Evolutionary conservation across 805 yeast genomes (phyloP), one percentile per base, ranked within the genome.

Genomic region (Candida lessepsii): DNA sequence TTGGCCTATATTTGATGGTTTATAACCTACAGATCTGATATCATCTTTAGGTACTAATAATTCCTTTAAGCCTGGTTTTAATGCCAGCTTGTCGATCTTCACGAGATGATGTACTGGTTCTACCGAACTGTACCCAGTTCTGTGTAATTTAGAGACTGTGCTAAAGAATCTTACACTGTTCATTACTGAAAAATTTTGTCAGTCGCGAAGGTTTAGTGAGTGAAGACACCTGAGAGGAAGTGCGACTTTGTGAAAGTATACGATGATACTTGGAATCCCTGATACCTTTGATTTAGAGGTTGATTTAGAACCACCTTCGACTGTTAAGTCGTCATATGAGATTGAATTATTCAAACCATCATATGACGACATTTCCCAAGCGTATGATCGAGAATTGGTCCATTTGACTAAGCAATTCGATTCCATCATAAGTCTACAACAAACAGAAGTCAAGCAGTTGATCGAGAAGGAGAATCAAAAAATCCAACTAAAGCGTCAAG

Each of bases 41-140:
- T 89, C 96, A 53, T 79, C 78, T 49, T 82, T 80, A 20, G 82
- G 77, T 36, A 73, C 64, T 46, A 84, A 76, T 42, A 86, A 63
- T 28, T 79, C 85, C 38, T 84, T 79, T 61, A 81, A 85, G 45
- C 82, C 71, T 42, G 91, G 89, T 26, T 90, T 83, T 36, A 91
- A 74, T 40, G 77, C 76, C 27, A 80, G 66, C 61, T 93, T 93
- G 53, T 78, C 75, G 56, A 87, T 80, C 49, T 78, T 79, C 31
- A 91, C 86, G 44, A 78, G 74, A 63, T 93, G 99, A 61, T 93
- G 99, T 11, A 91, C 95, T 1, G 99, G 98, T 37, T 83, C 78
- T 26, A 87, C 90, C 37, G 86, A 75, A 28, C 95, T 83, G 60
- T 68, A 69, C 7, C 71, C 71, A 10, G 71, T 49, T 40, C 56